Percentiles rank a stretch among this genome's conserved stretches.
phyloP scores from a whole-genome alignment of 257 asterid genomes.

The Ballota nigra region DNA sequence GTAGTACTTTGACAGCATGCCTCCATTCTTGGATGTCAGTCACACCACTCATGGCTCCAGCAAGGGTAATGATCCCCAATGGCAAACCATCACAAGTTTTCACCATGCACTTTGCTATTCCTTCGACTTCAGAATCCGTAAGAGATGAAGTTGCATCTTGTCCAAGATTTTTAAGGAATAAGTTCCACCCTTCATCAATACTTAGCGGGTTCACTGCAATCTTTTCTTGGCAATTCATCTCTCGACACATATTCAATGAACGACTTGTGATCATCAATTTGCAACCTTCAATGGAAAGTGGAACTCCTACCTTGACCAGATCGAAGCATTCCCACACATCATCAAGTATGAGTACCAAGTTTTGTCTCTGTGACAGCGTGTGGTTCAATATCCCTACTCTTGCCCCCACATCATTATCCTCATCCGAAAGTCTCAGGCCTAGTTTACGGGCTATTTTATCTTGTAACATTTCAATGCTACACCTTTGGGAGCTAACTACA shows the following conservation, averaged over 20 bases:
- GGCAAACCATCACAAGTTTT: slow-evolving; percentile 20
- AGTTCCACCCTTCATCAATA: slow-evolving; percentile 18
- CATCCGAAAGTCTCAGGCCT: not conserved
- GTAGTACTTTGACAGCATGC: not conserved
- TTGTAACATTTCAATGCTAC: not conserved
- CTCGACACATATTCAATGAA: slow-evolving; percentile 9
- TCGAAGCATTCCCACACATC: slow-evolving; percentile 17
- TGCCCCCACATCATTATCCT: not conserved
- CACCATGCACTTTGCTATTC: not conserved
- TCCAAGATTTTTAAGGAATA: slow-evolving; percentile 11
- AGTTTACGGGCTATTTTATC: not conserved
- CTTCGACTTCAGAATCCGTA: not conserved
- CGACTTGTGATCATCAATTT: slow-evolving; percentile 14
- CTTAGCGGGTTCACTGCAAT: slow-evolving; percentile 4
- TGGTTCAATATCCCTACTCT: not conserved
- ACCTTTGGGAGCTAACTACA: slow-evolving; percentile 15
- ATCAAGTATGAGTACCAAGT: slow-evolving; percentile 17
- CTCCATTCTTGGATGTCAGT: slow-evolving; percentile 17
- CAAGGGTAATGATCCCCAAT: slow-evolving; percentile 17
- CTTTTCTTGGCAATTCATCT: slow-evolving; percentile 1
- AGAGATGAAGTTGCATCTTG: not conserved
- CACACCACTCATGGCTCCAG: slow-evolving; percentile 23
- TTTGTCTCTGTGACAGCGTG: not conserved
- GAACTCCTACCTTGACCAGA: slow-evolving; percentile 9
- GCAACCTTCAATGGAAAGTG: not conserved